Evolutionary conservation across 371 early-diverging fungal genomes (phyloP), one percentile per base, ranked within the genome.

Genomic region (Parasitella parasitica): DNA sequence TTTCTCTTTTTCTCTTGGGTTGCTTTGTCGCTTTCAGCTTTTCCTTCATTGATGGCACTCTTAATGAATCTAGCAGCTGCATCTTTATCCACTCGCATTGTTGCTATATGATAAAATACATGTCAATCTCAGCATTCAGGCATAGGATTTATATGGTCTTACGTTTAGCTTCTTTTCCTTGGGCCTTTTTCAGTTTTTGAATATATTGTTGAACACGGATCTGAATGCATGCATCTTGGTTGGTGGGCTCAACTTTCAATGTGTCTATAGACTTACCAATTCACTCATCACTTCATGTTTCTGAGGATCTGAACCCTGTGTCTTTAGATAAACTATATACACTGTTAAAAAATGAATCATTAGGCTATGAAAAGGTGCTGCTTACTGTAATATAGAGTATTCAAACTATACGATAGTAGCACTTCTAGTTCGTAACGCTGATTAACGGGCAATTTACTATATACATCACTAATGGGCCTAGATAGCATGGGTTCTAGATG

Each of bases 31-130:
- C 15, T n/a, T 15, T 8, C 38, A 11, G 9, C 28, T 2, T 37
- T 30, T 18, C 34, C 38, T 28, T 63, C 60, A 18, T 26, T 36
- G 11, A 68, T 50, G 24, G 84, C 83, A 28, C 78, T 72, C 39
- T 71, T 77, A 60, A 86, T 81, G 55, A 86, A 83, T 60, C 86
- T 57, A 43, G 67, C 73, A 7, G 86, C 86, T 24, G 86, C 86
- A 24, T 72, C 80, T 64, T 76, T 84, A 63, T 86, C 73, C 12
- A 86, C 68, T 30, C 63, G 68, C 79, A 83, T 73, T 4, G 75
- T 54, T 26, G 72, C 78, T 80, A 54, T 8, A 32, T 57, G n/a
- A 57, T 4, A 51, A 37, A 54, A 43, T 43, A 4, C 30, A 50
- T 51, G 38, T 16, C 3, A 6, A 11, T n/a, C n/a, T n/a, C n/a